Base-by-base conservation (phyloP, 148 eudicot species). In the Rhododendron simsii region DNA sequence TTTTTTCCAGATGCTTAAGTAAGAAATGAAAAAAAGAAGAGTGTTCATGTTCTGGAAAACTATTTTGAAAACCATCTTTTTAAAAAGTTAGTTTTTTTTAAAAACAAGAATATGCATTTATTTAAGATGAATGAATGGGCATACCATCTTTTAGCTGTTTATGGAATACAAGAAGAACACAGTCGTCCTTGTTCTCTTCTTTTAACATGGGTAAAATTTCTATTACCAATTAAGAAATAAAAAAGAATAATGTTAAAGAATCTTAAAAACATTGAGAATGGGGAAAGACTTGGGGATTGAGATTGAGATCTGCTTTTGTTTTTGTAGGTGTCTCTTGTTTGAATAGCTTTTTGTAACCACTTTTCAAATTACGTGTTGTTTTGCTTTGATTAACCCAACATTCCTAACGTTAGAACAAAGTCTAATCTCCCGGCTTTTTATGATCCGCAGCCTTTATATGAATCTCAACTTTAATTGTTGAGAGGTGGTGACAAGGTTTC, bases 401-500 rank as follows among this genome's bases (percentile, higher is more conserved):
- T 90, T 86, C 91, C 85, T 85, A 86, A 87, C 88, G 86, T 90
- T 87, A 30, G 78, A 80, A 80, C 77, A 87, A 87, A 87, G 89
- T 86, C 85, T 87, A 89, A 80, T 84, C 76, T 44, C 51, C 59
- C 45, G 35, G 37, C 85, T 89, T 75, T 86, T 86, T 80, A 74
- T 84, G 79, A 15, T 79, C 51, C 20, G 45, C 21, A 81, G 51
- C 76, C 88, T 86, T 86, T 71, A 65, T 48, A 23, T 63, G 45
- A 5, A 26, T 26, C 10, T 44, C 16, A 71, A 71, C 76, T 71
- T 71, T 41, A 41, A 41, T 41, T 71, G 41, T 30, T 71, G 39
- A 71, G 41, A 26, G 73, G 73, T 26, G 26, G 71, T 30, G 76
- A 71, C 41, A 30, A 30, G 28, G 55, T 45, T 33, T 28, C 45